Conservation (phyloP, 2,329 filamentous ascomycete genomes). For the Paradendryphiella salina region DNA sequence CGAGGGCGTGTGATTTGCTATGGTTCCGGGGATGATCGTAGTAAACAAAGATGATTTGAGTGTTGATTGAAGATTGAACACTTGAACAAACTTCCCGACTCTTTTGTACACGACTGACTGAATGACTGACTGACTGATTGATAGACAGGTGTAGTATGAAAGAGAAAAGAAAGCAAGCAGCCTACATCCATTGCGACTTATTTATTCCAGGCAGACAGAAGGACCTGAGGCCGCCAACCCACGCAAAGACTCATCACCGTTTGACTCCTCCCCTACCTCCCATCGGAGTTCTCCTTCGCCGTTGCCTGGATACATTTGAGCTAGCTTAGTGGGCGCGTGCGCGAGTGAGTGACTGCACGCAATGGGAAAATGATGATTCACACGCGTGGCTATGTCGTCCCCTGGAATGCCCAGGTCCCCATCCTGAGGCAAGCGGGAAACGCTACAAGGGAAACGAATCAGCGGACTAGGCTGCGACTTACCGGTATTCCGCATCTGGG, state of each 20-base stretch:
- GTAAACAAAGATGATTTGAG: background rate
- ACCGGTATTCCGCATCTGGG: constrained; percentile 5
- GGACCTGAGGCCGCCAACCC: constrained; percentile 38
- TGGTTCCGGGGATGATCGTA: background rate
- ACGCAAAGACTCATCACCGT: constrained; percentile 2
- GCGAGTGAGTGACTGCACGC: constrained; percentile 30
- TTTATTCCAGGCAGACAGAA: constrained; percentile 38
- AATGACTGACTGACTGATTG: constrained; percentile 8
- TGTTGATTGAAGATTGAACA: constrained; percentile 25
- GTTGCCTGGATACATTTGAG: constrained; percentile 33
- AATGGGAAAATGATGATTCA: constrained; percentile 33
- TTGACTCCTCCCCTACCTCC: constrained; percentile 24
- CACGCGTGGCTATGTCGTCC: constrained; percentile 33
- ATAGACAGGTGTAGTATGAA: constrained; percentile 1
- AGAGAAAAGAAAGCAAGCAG: constrained; percentile 18
- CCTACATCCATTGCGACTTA: constrained; percentile 23
- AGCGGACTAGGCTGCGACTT: constrained; percentile 28
- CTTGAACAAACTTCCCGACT: constrained; percentile 12
- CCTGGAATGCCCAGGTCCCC: background rate
- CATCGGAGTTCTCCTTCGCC: constrained; percentile 32
- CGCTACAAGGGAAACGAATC: constrained; percentile 19
- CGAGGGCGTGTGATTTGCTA: constrained; percentile 3
- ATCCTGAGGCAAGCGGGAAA: constrained; percentile 39
- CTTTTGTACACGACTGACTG: constrained; percentile 4
- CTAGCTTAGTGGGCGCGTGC: constrained; percentile 13